phyloP scores from a whole-genome alignment of 2,329 filamentous ascomycete species.

The Alternaria dauci region DNA sequence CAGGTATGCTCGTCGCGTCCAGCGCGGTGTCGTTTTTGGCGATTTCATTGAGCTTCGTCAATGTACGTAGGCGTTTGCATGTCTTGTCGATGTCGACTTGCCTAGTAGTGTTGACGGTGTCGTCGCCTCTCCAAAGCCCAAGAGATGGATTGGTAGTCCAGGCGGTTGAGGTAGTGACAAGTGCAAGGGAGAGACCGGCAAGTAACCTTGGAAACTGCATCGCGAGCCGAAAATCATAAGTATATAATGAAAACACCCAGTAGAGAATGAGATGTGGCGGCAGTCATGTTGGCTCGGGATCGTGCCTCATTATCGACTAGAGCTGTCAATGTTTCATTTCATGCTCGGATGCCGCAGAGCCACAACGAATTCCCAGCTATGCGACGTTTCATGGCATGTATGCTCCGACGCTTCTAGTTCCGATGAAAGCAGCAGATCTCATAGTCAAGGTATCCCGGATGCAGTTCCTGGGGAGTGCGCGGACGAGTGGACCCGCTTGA shows the following conservation, averaged over 20 bases:
- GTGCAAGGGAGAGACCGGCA: background rate
- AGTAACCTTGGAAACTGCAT: background rate
- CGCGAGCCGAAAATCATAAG: no score
- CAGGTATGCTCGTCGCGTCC: constrained; percentile 29
- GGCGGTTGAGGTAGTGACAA: background rate
- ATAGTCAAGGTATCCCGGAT: background rate
- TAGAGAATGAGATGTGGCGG: background rate
- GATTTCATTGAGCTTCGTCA: constrained; percentile 35
- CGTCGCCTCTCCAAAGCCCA: background rate
- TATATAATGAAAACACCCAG: background rate
- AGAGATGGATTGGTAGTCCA: background rate
- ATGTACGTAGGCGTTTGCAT: constrained; percentile 33
- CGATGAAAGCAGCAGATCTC: background rate
- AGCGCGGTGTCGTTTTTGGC: constrained; percentile 38
- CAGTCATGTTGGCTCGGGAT: background rate
- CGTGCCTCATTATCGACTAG: background rate
- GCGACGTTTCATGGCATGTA: constrained; percentile 2
- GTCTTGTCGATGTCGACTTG: constrained; percentile 5
- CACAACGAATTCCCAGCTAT: background rate
- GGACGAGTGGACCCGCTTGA: background rate
- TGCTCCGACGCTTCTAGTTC: background rate
- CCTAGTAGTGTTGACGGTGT: background rate
- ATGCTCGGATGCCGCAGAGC: background rate
- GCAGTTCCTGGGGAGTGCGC: no score
- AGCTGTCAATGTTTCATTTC: constrained; percentile 24